Conservation (phyloP, 371 early-diverging fungal genomes). For the Mucor sp. region DNA sequence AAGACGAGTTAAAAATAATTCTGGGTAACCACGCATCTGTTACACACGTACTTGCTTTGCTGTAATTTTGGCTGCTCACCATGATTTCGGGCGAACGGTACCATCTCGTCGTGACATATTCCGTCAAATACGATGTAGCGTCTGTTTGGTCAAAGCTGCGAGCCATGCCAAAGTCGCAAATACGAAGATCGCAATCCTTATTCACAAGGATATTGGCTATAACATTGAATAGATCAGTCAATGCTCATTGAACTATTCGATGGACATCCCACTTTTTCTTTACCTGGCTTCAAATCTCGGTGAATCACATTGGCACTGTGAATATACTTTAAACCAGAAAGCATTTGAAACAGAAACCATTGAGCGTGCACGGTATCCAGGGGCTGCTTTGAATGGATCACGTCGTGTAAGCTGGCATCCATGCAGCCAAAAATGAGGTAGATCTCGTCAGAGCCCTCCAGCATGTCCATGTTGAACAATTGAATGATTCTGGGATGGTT, state of each 20-base stretch:
- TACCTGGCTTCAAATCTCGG: conserved; percentile 81
- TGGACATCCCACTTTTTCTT: neutral
- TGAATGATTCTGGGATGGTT: conserved; percentile 67
- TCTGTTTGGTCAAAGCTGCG: conserved; percentile 64
- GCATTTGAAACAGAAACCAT: conserved; percentile 86
- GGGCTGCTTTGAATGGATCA: conserved; percentile 82
- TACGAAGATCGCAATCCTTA: conserved; percentile 28
- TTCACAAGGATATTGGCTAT: conserved; percentile 19
- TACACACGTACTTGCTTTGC: conserved; percentile 64
- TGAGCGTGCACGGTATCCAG: conserved; percentile 84
- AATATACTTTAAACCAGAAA: conserved; percentile 85
- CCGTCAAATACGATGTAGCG: conserved; percentile 69
- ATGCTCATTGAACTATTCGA: neutral
- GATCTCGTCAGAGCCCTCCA: conserved; percentile 41
- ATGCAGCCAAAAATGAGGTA: conserved; percentile 77
- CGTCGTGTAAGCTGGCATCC: conserved; percentile 91
- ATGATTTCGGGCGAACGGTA: conserved; percentile 94
- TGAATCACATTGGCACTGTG: conserved; percentile 89
- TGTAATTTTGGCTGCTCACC: conserved; percentile 76
- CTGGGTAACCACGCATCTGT: neutral
- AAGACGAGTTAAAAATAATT: neutral
- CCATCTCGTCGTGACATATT: conserved; percentile 91
- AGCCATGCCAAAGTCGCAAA: conserved; percentile 82
- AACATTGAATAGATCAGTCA: neutral
- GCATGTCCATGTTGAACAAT: conserved; percentile 69